Conservation (phyloP, 768 basidiomycete species). For the Leccinum broughii region DNA sequence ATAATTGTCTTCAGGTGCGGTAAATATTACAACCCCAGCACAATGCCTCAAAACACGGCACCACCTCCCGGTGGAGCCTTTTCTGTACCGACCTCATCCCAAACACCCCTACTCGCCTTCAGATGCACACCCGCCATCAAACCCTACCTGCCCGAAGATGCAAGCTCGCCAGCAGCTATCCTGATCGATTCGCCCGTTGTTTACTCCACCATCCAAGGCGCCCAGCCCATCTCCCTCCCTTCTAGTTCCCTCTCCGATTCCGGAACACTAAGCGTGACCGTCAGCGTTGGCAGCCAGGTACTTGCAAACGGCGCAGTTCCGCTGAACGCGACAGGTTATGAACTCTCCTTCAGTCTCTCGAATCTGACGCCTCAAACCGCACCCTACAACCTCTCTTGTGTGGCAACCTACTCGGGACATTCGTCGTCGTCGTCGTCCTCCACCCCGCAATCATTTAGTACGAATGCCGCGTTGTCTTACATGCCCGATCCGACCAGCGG, state of each 20-base stretch:
- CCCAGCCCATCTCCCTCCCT: conserved; percentile 41
- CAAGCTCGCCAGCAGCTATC: conserved; percentile 42
- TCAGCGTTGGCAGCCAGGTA: conserved; percentile 44
- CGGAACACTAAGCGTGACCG: conserved; percentile 40
- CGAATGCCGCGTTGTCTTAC: conserved; percentile 46
- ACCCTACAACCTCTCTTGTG: conserved; percentile 33
- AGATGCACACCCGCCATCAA: conserved; percentile 58
- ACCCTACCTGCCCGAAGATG: conserved; percentile 59
- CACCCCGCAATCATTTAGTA: conserved; percentile 40
- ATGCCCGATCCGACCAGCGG: conserved; percentile 49
- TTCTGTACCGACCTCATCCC: conserved; percentile 37
- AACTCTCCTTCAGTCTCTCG: conserved; percentile 49
- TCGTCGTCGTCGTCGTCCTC: conserved; percentile 37
- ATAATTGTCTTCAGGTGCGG: conserved; percentile 34
- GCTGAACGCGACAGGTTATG: conserved; percentile 50
- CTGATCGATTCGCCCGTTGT: conserved; percentile 55
- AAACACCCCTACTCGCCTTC: conserved; percentile 50
- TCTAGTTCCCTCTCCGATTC: conserved; percentile 28
- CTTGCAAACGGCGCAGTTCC: conserved; percentile 48
- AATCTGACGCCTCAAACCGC: conserved; percentile 41
- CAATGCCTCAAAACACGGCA: conserved; percentile 33
- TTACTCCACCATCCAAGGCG: conserved; percentile 44
- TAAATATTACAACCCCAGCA: conserved; percentile 52
- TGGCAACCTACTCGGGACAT: conserved; percentile 22
- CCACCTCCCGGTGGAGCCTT: conserved; percentile 53